Percentiles rank a stretch among this genome's conserved stretches.
Evolutionary conservation across 768 basidiomycete genomes (phyloP).

Genomic region (Mrakia gelida): DNA sequence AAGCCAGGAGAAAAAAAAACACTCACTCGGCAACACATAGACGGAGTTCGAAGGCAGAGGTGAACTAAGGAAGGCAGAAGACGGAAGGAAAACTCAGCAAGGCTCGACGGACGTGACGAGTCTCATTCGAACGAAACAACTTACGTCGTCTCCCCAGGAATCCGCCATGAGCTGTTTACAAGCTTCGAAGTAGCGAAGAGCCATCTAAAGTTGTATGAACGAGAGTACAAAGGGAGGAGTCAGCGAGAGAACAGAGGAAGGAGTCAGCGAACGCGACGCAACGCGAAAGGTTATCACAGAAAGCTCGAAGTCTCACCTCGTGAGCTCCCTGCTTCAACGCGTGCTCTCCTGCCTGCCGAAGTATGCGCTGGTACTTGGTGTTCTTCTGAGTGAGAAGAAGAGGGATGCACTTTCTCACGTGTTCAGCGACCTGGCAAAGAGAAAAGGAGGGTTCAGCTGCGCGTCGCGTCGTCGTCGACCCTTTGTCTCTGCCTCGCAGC

Average conservation of each 20-base stretch:
- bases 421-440: constrained; percentile 53
- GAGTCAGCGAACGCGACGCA: too few species aligned
- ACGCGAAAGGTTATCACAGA: not conserved
- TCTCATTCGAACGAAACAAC: constrained; percentile 43
- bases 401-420: constrained; percentile 64
- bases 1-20: constrained; percentile 38
- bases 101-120: constrained; percentile 43
- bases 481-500: too few species aligned
- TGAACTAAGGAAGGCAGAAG: not conserved
- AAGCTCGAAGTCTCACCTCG: constrained; percentile 50
- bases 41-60: constrained; percentile 50
- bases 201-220: not conserved
- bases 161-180: constrained; percentile 16
- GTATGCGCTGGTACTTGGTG: constrained; percentile 29
- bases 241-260: too few species aligned
- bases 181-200: constrained; percentile 11
- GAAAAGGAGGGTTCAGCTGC: too few species aligned
- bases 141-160: not conserved
- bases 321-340: constrained; percentile 70
- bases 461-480: too few species aligned
- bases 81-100: not conserved
- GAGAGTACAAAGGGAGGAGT: too few species aligned
- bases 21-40: constrained; percentile 61
- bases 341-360: constrained; percentile 66
- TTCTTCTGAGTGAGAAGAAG: constrained; percentile 55